Conservation (phyloP, 2,329 filamentous ascomycete species). For the Trichoderma koningii region DNA sequence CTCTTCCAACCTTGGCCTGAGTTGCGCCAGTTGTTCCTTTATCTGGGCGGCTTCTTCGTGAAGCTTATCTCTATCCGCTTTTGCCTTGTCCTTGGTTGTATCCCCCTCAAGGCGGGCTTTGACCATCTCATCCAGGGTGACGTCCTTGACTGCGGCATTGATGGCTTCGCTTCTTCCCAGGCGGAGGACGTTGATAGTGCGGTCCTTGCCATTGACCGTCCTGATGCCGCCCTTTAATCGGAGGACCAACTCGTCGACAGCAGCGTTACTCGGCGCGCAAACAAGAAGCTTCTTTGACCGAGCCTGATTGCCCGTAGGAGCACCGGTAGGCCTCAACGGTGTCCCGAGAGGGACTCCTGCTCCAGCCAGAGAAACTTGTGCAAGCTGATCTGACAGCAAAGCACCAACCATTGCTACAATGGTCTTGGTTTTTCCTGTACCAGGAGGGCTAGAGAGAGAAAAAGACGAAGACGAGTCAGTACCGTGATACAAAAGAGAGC, state of each 20-base stretch:
- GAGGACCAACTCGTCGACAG: constrained; percentile 93
- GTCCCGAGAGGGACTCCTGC: constrained; percentile 40
- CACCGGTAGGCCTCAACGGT: constrained; percentile 36
- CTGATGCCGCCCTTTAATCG: constrained; percentile 86
- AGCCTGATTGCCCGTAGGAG: constrained; percentile 34
- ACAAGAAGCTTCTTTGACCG: constrained; percentile 82
- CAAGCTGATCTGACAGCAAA: constrained; percentile 51
- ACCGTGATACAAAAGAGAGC: not conserved
- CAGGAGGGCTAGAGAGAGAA: constrained; percentile 67
- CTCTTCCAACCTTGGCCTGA: constrained; percentile 72
- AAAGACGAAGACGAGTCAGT: not conserved
- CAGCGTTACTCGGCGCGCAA: constrained; percentile 97
- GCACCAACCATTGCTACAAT: constrained; percentile 95
- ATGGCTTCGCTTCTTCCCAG: constrained; percentile 90
- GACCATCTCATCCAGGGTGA: constrained; percentile 91
- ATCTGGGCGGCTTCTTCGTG: constrained; percentile 68
- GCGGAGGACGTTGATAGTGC: constrained; percentile 84
- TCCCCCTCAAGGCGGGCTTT: constrained; percentile 68
- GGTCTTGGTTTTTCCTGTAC: constrained; percentile 97
- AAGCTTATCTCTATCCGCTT: constrained; percentile 58
- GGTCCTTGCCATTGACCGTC: constrained; percentile 68
- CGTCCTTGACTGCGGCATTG: constrained; percentile 83
- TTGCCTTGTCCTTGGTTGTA: constrained; percentile 58
- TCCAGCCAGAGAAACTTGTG: constrained; percentile 36
- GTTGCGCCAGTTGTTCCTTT: constrained; percentile 71